phyloP scores from a whole-genome alignment of 441 rosid species.

The Adansonia rubrostipa region DNA sequence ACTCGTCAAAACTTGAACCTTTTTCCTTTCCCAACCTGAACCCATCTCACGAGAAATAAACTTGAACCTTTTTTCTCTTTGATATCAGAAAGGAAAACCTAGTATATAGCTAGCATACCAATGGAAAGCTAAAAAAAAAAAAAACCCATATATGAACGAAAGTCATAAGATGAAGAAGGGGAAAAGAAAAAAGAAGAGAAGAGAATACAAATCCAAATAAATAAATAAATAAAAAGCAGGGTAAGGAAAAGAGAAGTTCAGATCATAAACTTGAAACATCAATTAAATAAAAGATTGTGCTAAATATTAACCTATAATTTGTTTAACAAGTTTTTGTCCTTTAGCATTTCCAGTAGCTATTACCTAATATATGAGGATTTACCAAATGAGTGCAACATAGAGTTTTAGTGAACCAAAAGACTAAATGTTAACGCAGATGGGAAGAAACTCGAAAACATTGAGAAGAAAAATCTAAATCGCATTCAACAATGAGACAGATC shows the following conservation, averaged over 20 bases:
- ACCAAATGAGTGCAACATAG: background rate
- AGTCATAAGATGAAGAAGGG: background rate
- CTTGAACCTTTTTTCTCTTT: background rate
- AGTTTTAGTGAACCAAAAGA: background rate
- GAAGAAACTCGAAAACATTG: conserved; percentile 4
- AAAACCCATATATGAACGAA: background rate
- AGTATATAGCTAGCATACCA: background rate
- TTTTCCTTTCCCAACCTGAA: background rate
- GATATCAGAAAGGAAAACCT: background rate
- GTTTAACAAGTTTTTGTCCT: background rate
- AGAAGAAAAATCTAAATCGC: background rate
- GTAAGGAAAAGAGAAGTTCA: background rate
- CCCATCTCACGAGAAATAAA: too few species aligned
- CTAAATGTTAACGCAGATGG: conserved; percentile 2
- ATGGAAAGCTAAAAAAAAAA: background rate
- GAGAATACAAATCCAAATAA: background rate
- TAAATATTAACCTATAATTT: background rate
- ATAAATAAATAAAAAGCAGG: background rate
- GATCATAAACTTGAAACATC: background rate
- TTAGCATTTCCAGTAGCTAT: background rate
- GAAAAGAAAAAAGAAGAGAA: background rate
- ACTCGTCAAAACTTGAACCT: conserved; percentile 1
- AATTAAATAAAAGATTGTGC: background rate
- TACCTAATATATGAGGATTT: background rate
- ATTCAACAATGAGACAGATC: background rate